Evolutionary conservation across 2,329 filamentous ascomycete species (phyloP).

Genomic region (Aspergillus caelatus): DNA sequence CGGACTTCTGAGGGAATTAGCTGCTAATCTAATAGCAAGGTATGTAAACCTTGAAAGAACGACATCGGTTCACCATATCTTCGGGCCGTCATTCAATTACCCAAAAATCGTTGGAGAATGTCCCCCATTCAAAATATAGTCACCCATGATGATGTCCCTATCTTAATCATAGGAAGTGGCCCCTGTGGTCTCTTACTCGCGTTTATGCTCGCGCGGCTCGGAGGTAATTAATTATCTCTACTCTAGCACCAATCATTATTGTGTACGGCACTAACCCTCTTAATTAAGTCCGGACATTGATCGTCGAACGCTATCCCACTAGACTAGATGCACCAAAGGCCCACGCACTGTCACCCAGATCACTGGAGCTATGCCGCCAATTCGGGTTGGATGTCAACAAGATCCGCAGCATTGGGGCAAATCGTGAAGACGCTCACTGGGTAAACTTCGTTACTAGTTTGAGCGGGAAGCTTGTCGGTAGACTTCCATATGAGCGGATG

Average conservation of each 20-base stretch:
- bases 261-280: not conserved
- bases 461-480: constrained; percentile 38
- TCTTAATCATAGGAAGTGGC: constrained; percentile 40
- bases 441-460: constrained; percentile 47
- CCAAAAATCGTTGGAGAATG: no score
- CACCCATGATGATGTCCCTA: constrained; percentile 3
- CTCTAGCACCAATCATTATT: not conserved
- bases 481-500: constrained; percentile 35
- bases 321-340: constrained; percentile 32
- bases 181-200: constrained; percentile 21
- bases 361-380: constrained; percentile 32
- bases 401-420: constrained; percentile 25
- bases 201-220: constrained; percentile 24
- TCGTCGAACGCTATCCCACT: constrained; percentile 32
- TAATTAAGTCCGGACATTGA: constrained; percentile 27
- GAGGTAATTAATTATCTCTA: constrained; percentile 20
- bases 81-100: no score
- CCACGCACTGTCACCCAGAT: constrained; percentile 32
- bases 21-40: not conserved
- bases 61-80: not conserved
- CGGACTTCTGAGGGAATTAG: not conserved
- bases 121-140: no score
- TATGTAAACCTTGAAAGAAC: not conserved
- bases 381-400: constrained; percentile 29
- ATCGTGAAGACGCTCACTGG: constrained; percentile 39